A percentile compares a stretch with the other conserved stretches of the same genome.
Conservation (phyloP, 768 basidiomycete genomes). For the Mycena belliarum region DNA sequence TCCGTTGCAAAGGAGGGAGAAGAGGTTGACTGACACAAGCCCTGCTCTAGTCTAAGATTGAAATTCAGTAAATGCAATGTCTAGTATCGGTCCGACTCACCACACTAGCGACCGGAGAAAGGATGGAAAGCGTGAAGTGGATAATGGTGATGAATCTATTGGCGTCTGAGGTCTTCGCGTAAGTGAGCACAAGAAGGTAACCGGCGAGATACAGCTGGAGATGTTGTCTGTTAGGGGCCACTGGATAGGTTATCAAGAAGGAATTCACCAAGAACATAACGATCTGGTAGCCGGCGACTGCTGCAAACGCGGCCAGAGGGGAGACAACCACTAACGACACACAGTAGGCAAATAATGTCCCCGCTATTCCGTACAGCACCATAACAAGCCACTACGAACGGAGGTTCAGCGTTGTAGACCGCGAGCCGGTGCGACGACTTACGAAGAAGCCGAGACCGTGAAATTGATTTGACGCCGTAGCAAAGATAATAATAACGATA, state of each 20-base stretch:
- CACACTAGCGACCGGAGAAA: constrained; percentile 68
- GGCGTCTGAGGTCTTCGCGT: constrained; percentile 61
- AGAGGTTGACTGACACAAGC: constrained; percentile 75
- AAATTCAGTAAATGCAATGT: background rate
- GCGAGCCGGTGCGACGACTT: constrained; percentile 17
- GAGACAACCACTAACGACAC: constrained; percentile 61
- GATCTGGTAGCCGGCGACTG: constrained; percentile 71
- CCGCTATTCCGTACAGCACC: constrained; percentile 68
- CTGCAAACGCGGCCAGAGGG: constrained; percentile 72
- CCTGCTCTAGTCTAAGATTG: constrained; percentile 58
- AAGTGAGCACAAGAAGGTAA: constrained; percentile 74
- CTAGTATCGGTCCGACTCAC: constrained; percentile 38
- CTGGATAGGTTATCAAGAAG: too few species aligned
- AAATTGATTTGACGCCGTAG: constrained; percentile 59
- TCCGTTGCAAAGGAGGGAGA: constrained; percentile 71
- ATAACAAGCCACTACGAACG: constrained; percentile 63
- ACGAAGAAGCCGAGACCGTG: constrained; percentile 68
- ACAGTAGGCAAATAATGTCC: constrained; percentile 71
- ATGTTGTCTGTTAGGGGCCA: too few species aligned
- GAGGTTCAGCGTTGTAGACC: constrained; percentile 1
- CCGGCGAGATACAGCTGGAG: constrained; percentile 61
- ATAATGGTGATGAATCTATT: constrained; percentile 57
- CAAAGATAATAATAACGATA: constrained; percentile 64
- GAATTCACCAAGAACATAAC: constrained; percentile 67
- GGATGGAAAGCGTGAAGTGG: constrained; percentile 68